Evolutionary conservation across 306 rosid species (phyloP).

Genomic region (Trifolium pratense): DNA sequence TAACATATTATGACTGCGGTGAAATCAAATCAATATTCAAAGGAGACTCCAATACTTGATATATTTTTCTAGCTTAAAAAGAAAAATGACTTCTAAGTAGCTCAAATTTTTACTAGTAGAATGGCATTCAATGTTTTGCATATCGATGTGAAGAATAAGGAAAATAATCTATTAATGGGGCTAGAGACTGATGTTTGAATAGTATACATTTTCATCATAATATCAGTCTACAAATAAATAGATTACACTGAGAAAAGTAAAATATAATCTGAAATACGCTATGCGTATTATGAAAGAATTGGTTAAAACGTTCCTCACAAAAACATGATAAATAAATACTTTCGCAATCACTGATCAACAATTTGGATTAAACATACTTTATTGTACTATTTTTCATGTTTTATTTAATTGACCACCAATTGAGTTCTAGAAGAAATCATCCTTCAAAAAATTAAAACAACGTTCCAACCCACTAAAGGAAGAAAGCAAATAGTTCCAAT

Average conservation of each 20-base stretch:
- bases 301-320: background rate
- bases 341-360: background rate
- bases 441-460: constrained; percentile 14
- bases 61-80: constrained; percentile 5
- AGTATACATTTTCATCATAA: constrained; percentile 3
- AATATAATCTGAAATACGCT: constrained; percentile 5
- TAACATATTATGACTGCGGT: background rate
- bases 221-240: constrained; percentile 21
- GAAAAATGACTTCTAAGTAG: background rate
- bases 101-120: constrained; percentile 8
- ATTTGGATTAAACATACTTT: background rate
- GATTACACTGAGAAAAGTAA: constrained; percentile 7
- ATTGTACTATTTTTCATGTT: background rate
- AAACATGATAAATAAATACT: background rate
- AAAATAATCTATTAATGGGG: background rate
- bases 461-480: constrained; percentile 9
- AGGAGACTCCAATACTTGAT: background rate
- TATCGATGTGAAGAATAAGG: background rate
- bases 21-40: background rate
- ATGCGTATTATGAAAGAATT: background rate
- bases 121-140: constrained; percentile 12
- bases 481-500: constrained; percentile 22
- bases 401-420: constrained; percentile 6
- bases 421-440: constrained; percentile 17
- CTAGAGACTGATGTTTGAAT: constrained; percentile 16